A percentile compares a stretch with the other conserved stretches of the same genome.
Evolutionary conservation across 768 basidiomycete species (phyloP).

Genomic region (Naganishia randhawae): DNA sequence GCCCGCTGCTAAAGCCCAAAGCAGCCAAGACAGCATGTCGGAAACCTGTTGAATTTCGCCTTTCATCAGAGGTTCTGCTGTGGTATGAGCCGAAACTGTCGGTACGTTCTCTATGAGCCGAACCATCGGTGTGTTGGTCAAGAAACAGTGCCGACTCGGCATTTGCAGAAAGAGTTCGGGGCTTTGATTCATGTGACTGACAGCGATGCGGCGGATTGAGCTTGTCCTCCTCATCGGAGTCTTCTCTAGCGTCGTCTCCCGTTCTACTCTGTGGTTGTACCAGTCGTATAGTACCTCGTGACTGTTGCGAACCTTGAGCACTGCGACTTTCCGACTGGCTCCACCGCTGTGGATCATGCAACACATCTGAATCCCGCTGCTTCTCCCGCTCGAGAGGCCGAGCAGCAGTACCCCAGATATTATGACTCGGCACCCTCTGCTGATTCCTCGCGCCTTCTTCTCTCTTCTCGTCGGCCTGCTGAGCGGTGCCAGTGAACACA

Average conservation of each 20-base stretch:
- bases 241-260: neutral
- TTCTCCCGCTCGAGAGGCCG: neutral
- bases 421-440: neutral
- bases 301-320: neutral
- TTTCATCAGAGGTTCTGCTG: constrained; percentile 1
- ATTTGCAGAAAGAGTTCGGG: too few relatives aligned
- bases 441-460: neutral
- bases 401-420: constrained; percentile 6
- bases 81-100: neutral
- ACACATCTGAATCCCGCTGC: neutral
- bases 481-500: constrained; percentile 5
- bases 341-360: neutral
- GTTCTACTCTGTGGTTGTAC: neutral
- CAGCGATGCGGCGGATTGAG: neutral
- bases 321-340: neutral
- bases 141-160: neutral
- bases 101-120: neutral
- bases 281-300: constrained; percentile 2
- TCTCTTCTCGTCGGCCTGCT: neutral
- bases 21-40: constrained; percentile 17
- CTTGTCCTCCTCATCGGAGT: neutral
- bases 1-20: constrained; percentile 10
- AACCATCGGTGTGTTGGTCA: too few relatives aligned
- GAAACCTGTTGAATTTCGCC: neutral
- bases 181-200: too few relatives aligned